Base-by-base conservation (phyloP, 495 filamentous ascomycete genomes). In the Penicillium samsonianum region DNA sequence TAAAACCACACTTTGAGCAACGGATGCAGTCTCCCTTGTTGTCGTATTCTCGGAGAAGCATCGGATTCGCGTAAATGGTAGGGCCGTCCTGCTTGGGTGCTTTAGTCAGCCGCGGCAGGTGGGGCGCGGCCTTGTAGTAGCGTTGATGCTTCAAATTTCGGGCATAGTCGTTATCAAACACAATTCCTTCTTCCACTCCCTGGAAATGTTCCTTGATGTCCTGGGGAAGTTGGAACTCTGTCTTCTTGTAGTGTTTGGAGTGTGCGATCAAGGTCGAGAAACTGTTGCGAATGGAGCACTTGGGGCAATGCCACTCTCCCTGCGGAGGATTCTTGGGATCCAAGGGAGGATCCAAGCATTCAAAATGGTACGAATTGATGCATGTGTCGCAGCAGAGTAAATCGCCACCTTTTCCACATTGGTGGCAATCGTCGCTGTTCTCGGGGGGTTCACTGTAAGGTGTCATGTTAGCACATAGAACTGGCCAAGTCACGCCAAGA, bases 381-480 rank as follows among this genome's bases (percentile, higher is more conserved):
- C 94, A 98, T 46, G 87, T 88, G 71, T 98, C 94, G 70, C 94
- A 98, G 74, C 93, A 96, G 55, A 98, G 76, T 25, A 98, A 77
- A 50, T 87, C 80, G n/a, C 94, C 94, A 51, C 83, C 87, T 40
- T 85, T 84, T 61, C 86, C 84, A 72, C 94, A 98, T 10, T 90
- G 80, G 47, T 83, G 81, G 73, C 94, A 98, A 63, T 87, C 84
- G 62, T 98, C 94, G 61, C 91, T 89, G 67, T 96, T 96, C 47
- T 95, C 89, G 5, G 64, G 59, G 7, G 57, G 62, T 17, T 75
- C 70, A 28, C 67, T 69, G 47, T 70, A 63, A 47, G 31, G 22
- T 31, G 55, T 55, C 50, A 59, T 60, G 53, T 56, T 62, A 58
- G 62, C 38, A 22, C 17, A 50, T 55, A 26, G 45, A 19, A 8